Evolutionary conservation across 148 eudicot genomes (phyloP).

Genomic region (Oxyria digyna): DNA sequence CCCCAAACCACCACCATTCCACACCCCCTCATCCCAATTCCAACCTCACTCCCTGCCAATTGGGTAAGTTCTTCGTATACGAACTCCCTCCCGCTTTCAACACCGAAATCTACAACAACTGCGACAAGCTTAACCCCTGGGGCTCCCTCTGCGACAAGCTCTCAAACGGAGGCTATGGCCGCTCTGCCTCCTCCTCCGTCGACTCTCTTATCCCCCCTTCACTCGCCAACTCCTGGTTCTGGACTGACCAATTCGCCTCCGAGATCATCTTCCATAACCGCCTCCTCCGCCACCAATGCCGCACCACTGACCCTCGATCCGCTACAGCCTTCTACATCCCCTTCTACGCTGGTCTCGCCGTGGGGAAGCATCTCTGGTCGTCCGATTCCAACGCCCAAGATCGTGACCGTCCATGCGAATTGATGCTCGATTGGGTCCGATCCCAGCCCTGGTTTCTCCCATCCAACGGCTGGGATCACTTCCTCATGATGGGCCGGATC

Average conservation of each 20-base stretch:
- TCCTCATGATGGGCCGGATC: slow-evolving; percentile 48
- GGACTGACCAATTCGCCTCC: slow-evolving; percentile 37
- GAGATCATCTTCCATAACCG: slow-evolving; percentile 39
- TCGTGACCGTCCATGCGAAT: slow-evolving; percentile 38
- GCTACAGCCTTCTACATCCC: slow-evolving; percentile 59
- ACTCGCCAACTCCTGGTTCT: slow-evolving; percentile 34
- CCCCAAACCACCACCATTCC: slow-evolving; percentile 10
- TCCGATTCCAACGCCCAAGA: slow-evolving; percentile 18
- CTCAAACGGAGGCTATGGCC: slow-evolving; percentile 58
- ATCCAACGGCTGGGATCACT: slow-evolving; percentile 53
- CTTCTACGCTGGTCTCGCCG: slow-evolving; percentile 58
- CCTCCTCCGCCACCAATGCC: slow-evolving; percentile 26
- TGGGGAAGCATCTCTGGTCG: slow-evolving; percentile 35
- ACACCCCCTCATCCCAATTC: neutral
- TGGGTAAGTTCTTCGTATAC: slow-evolving; percentile 56
- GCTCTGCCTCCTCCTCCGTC: slow-evolving; percentile 14
- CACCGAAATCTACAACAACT: slow-evolving; percentile 34
- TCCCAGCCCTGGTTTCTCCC: slow-evolving; percentile 26
- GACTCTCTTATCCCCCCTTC: slow-evolving; percentile 21
- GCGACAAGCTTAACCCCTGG: slow-evolving; percentile 47
- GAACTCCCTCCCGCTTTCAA: slow-evolving; percentile 52
- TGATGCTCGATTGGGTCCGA: slow-evolving; percentile 38
- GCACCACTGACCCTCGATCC: slow-evolving; percentile 29
- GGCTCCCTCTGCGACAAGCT: slow-evolving; percentile 40
- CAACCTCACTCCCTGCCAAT: slow-evolving; percentile 18